These are phyloP conservation scores for Emydomyces testavorans DNA, from an alignment of 2,329 filamentous ascomycete genomes.

Conservation along the genomic window DNA sequence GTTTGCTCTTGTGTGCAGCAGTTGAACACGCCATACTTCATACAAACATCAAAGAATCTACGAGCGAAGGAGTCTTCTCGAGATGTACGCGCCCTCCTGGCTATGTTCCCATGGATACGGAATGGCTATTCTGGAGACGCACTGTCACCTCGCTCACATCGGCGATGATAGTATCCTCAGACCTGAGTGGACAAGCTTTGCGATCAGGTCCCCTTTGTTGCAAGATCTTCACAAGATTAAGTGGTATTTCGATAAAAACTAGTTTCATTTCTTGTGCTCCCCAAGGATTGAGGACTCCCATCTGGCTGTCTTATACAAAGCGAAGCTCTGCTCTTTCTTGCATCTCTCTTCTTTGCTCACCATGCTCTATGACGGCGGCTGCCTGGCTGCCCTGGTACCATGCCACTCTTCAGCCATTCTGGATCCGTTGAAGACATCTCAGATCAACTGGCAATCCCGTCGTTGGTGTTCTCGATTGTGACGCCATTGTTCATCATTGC, in stretches of 20 bases:
- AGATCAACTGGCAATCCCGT: slow-evolving; percentile 14
- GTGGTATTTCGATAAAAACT: background rate
- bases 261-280: slow-evolving; percentile 2
- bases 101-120: background rate
- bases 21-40: too few relatives aligned
- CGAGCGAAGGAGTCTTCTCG: background rate
- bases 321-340: background rate
- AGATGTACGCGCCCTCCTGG: background rate
- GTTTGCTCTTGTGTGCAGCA: too few relatives aligned
- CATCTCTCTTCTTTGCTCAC: background rate
- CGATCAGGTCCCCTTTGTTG: background rate
- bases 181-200: background rate
- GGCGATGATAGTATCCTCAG: background rate
- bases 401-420: slow-evolving; percentile 20
- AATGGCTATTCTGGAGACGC: background rate
- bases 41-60: background rate
- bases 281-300: background rate
- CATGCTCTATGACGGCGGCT: background rate
- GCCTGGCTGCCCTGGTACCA: slow-evolving; percentile 5
- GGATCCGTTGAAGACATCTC: slow-evolving; percentile 19
- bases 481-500: slow-evolving; percentile 18
- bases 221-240: background rate
- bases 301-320: background rate
- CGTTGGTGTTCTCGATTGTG: slow-evolving; percentile 18
- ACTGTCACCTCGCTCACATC: background rate